phyloP scores from a whole-genome alignment of 2,329 filamentous ascomycete species.

The Knufia fluminis region DNA sequence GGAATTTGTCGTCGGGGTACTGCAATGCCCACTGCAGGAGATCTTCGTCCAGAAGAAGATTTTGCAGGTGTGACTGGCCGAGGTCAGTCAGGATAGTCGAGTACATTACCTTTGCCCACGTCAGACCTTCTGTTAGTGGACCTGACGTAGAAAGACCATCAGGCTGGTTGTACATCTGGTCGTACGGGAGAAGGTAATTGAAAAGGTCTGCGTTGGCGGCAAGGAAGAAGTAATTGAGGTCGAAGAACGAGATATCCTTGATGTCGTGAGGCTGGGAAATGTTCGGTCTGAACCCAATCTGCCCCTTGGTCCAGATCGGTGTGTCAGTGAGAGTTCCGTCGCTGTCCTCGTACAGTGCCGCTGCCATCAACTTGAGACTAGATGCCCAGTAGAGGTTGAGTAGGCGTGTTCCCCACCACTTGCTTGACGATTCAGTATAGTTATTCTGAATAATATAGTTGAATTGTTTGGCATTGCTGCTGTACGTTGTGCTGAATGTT shows the following conservation, averaged over 20 bases:
- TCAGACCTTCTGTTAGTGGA: background rate
- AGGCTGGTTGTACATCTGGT: background rate
- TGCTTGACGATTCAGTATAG: background rate
- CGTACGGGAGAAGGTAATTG: background rate
- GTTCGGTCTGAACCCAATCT: background rate
- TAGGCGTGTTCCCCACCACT: background rate
- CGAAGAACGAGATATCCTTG: background rate
- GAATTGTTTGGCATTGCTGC: background rate
- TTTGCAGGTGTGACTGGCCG: background rate
- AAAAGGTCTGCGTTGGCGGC: background rate
- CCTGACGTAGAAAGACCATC: background rate
- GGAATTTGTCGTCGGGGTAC: background rate
- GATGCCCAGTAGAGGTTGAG: background rate
- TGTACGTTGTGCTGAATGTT: background rate
- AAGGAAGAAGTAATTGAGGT: background rate
- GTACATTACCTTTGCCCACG: slow-evolving; percentile 2
- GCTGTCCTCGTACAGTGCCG: background rate
- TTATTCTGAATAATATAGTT: background rate
- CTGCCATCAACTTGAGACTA: background rate
- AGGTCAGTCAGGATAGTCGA: background rate
- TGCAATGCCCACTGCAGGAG: background rate
- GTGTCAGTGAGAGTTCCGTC: background rate
- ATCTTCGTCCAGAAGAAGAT: background rate
- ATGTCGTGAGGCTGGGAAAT: background rate
- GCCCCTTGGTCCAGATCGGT: background rate